A percentile compares a stretch with the other conserved stretches of the same genome.
Conservation (phyloP, 2,329 filamentous ascomycete species). For the Curvularia sp. region DNA sequence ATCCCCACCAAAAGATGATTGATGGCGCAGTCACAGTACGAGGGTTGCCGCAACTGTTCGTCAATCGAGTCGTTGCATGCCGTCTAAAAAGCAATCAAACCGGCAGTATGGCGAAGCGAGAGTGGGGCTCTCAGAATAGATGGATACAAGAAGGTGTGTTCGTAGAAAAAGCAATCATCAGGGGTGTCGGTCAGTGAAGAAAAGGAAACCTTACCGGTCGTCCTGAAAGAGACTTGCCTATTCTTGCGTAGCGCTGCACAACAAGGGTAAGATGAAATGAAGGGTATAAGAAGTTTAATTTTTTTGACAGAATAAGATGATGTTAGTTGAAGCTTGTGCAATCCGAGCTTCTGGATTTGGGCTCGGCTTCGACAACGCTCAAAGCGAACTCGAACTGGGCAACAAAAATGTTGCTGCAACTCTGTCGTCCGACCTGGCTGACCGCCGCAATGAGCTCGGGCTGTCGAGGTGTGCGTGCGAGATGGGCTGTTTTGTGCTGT, state of each 20-base stretch:
- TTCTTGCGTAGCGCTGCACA: neutral
- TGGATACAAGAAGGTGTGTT: neutral
- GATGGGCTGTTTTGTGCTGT: neutral
- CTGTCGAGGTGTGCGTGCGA: neutral
- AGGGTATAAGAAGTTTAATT: neutral
- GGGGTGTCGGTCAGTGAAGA: neutral
- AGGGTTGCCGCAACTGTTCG: neutral
- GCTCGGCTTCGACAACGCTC: neutral
- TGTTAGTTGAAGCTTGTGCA: neutral
- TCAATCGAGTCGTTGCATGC: neutral
- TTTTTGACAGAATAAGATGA: neutral
- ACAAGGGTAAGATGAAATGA: neutral
- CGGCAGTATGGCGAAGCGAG: neutral
- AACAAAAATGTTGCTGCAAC: neutral
- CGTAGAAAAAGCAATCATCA: neutral
- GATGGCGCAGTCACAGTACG: neutral
- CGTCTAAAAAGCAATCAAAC: neutral
- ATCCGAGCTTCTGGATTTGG: neutral
- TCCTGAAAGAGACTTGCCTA: neutral
- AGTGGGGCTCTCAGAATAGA: neutral
- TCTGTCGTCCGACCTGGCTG: neutral
- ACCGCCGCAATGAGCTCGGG: neutral
- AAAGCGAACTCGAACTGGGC: neutral
- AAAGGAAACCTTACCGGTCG: neutral
- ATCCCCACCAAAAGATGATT: neutral